A percentile compares a stretch with the other conserved stretches of the same genome.
These are phyloP conservation scores for Stipa capillata DNA, from an alignment of 176 grass and related monocot genomes.

Conservation along the genomic window DNA sequence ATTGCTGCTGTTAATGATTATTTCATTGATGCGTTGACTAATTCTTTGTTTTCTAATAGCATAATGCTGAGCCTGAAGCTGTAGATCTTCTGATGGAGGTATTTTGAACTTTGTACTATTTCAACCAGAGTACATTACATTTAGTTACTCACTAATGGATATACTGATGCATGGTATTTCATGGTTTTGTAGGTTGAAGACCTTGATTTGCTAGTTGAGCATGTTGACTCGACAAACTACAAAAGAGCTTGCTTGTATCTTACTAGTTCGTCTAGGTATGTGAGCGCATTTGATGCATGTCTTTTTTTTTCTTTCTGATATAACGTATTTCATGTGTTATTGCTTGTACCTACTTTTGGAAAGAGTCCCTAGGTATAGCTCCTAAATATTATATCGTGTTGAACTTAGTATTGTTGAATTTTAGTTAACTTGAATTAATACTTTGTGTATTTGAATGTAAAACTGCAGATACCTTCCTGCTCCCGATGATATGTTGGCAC, in stretches of 20 bases:
- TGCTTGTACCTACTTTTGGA: not conserved
- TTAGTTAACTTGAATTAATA: not conserved
- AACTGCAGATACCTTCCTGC: slow-evolving; percentile 63
- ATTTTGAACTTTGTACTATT: not conserved
- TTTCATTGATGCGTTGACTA: not conserved
- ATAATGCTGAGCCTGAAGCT: slow-evolving; percentile 96
- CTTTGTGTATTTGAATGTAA: not conserved
- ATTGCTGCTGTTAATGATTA: not conserved
- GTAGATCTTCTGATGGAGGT: slow-evolving; percentile 99
- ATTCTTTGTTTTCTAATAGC: slow-evolving; percentile 30
- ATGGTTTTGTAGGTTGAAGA: slow-evolving; percentile 72
- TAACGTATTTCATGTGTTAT: not conserved
- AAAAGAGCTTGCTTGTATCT: slow-evolving; percentile 91
- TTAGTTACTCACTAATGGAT: not conserved
- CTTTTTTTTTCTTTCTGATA: not conserved
- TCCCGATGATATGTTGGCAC: slow-evolving; percentile 78
- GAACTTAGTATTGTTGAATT: not conserved
- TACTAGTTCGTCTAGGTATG: slow-evolving; percentile 84
- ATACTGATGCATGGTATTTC: not conserved
- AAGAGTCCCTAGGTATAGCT: not conserved
- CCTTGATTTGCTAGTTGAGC: slow-evolving; percentile 91
- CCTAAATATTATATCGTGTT: not conserved
- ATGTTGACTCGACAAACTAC: slow-evolving; percentile 87
- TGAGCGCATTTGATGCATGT: not conserved
- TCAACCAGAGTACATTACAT: not conserved